Conservation (phyloP, 2,329 filamentous ascomycete species). For the Sphaerulina musiva region DNA sequence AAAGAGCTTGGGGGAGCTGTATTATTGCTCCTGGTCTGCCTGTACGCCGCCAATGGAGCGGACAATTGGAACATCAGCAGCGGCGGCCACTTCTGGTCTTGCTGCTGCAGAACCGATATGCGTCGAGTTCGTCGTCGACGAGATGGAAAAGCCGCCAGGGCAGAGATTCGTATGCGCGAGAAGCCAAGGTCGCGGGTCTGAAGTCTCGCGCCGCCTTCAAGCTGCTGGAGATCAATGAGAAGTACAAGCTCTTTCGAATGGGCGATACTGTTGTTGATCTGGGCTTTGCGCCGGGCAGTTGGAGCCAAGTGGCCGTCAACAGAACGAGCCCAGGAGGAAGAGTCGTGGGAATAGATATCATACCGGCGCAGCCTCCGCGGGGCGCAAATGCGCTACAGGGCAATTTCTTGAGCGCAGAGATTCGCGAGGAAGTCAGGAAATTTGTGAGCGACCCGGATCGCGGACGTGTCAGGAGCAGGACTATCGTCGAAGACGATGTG, state of each 20-base stretch:
- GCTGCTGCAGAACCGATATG: background rate
- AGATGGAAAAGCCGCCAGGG: conserved; percentile 78
- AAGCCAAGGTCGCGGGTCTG: conserved; percentile 70
- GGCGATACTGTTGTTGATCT: conserved; percentile 88
- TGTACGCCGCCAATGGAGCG: background rate
- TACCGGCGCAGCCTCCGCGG: conserved; percentile 81
- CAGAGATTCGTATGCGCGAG: conserved; percentile 63
- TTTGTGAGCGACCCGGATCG: conserved; percentile 63
- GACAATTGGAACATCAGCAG: background rate
- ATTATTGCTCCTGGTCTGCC: background rate
- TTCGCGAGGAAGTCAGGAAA: conserved; percentile 69
- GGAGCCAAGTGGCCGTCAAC: conserved; percentile 72
- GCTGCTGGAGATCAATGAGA: conserved; percentile 79
- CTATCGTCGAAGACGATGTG: conserved; percentile 25
- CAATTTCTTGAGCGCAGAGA: conserved; percentile 70
- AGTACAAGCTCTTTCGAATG: conserved; percentile 68
- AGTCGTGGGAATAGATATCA: conserved; percentile 86
- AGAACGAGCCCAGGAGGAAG: conserved; percentile 64
- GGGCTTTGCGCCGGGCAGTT: conserved; percentile 65
- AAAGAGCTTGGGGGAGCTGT: background rate
- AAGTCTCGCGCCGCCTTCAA: conserved; percentile 94
- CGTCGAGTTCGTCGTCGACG: conserved; percentile 54
- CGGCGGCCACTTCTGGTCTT: background rate
- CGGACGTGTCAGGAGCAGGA: conserved; percentile 42
- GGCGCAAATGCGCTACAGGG: conserved; percentile 95